phyloP scores from a whole-genome alignment of 768 basidiomycete species.

The Tephrocybe sp. region DNA sequence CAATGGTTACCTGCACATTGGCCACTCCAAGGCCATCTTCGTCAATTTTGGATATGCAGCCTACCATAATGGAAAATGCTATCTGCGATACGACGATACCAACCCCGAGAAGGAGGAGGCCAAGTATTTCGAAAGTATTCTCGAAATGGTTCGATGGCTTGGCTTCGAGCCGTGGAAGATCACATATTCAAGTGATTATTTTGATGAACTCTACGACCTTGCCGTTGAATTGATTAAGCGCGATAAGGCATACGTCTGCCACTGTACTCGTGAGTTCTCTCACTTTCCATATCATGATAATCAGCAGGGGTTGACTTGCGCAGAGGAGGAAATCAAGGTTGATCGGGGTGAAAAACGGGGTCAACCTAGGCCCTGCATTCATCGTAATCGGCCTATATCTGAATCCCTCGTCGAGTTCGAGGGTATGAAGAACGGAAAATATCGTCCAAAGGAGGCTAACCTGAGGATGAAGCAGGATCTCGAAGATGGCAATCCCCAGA shows the following conservation, averaged over 20 bases:
- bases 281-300: not conserved
- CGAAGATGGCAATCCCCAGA: conserved; percentile 90
- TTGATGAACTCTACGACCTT: conserved; percentile 80
- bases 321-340: conserved; percentile 90
- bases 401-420: conserved; percentile 90
- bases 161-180: conserved; percentile 99
- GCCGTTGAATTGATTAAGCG: conserved; percentile 87
- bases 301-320: not conserved
- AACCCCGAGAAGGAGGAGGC: conserved; percentile 99
- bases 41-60: conserved; percentile 99
- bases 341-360: conserved; percentile 86
- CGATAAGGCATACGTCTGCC: conserved; percentile 94
- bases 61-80: conserved; percentile 88
- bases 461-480: conserved; percentile 98
- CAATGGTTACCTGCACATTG: conserved; percentile 93
- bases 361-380: conserved; percentile 80
- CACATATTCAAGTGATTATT: conserved; percentile 98
- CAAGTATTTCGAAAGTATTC: conserved; percentile 92
- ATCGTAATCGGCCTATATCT: conserved; percentile 80
- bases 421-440: conserved; percentile 89
- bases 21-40: conserved; percentile 98
- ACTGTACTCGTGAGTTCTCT: conserved; percentile 81
- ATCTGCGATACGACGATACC: conserved; percentile 96
- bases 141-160: conserved; percentile 95
- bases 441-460: conserved; percentile 89